Percentiles rank a stretch among this genome's conserved stretches.
phyloP scores from a whole-genome alignment of 2,329 filamentous ascomycete genomes.

The Neonectria coccinea region DNA sequence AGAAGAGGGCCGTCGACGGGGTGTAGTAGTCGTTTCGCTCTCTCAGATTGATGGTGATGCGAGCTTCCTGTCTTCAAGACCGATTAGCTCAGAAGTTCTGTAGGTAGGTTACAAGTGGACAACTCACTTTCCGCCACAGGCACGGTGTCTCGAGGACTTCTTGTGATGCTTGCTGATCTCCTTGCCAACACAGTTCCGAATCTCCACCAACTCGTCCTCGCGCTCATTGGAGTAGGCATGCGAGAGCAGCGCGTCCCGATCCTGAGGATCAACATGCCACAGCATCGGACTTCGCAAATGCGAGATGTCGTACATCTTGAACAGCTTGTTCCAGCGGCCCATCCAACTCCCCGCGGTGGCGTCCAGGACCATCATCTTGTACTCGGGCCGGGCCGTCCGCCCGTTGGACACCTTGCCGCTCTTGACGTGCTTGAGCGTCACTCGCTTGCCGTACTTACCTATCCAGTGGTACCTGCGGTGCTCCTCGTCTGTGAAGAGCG shows the following conservation, averaged over 20 bases:
- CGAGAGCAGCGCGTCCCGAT: slow-evolving; percentile 78
- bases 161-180: slow-evolving; percentile 84
- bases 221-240: slow-evolving; percentile 72
- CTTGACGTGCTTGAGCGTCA: slow-evolving; percentile 64
- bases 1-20: slow-evolving; percentile 71
- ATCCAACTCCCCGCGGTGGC: slow-evolving; percentile 74
- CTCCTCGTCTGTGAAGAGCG: slow-evolving; percentile 86
- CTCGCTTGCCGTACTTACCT: slow-evolving; percentile 70
- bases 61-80: slow-evolving; percentile 52
- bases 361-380: slow-evolving; percentile 74
- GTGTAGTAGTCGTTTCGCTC: slow-evolving; percentile 78
- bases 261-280: slow-evolving; percentile 82
- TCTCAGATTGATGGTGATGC: slow-evolving; percentile 71
- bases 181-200: slow-evolving; percentile 80
- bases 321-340: slow-evolving; percentile 76
- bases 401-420: slow-evolving; percentile 46
- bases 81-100: not conserved
- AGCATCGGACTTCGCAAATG: slow-evolving; percentile 85
- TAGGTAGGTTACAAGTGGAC: not conserved
- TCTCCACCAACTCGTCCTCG: slow-evolving; percentile 75
- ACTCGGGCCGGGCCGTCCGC: slow-evolving; percentile 37
- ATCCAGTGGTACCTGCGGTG: slow-evolving; percentile 86
- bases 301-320: slow-evolving; percentile 75
- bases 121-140: slow-evolving; percentile 59
- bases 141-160: slow-evolving; percentile 60